Evolutionary conservation across 176 grass and related monocot genomes (phyloP), one percentile per base, ranked within the genome.

Genomic region (Aegilops tauschii): DNA sequence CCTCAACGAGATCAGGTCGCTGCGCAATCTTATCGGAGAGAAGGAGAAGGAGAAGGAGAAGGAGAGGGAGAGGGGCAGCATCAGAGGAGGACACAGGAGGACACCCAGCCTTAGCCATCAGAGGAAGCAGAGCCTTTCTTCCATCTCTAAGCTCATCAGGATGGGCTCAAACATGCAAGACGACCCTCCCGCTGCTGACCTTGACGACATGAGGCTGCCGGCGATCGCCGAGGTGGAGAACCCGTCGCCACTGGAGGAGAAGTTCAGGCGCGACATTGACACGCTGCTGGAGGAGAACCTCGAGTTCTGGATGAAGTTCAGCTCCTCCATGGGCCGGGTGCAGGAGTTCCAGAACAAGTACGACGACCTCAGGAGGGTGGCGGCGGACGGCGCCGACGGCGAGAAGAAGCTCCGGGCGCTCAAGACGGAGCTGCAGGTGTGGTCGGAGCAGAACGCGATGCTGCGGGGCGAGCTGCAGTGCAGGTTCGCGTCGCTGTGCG

Each of bases 361-460:
- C n/a, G 70, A 93, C 13, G 30, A 73, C 27, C 29, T 94, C 67
- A 82, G 86, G 62, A 64, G 42, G 5, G 45, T 27, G 5, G 17
- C 5, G 27, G 7, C 17, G 1, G 61, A 77, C 65, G 9, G 45
- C 50, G 21, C 49, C 3, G 37, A 20, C 2, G 29, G 66, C 6
- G 90, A 90, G 65, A 89, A 92, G 85, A 64, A 88, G 76, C 82
- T 98, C 8, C 82, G 94, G 84, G 88, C 89, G 1, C 82, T 96
- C 69, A 98, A 98, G 85, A 96, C 94, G 23, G 97, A 96, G 52
- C 76, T 96, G 56, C 97, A 96, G 85, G 94, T 98, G 56, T 98
- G 97, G 94, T 79, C 91, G n/a, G 97, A 96, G 83, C 90, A 94
- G 80, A 98, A 91, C 31, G 85, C 87, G 42, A 77, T 94, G 44